Conservation (phyloP, 371 early-diverging fungal genomes). For the Syncephalastrum racemosum region DNA sequence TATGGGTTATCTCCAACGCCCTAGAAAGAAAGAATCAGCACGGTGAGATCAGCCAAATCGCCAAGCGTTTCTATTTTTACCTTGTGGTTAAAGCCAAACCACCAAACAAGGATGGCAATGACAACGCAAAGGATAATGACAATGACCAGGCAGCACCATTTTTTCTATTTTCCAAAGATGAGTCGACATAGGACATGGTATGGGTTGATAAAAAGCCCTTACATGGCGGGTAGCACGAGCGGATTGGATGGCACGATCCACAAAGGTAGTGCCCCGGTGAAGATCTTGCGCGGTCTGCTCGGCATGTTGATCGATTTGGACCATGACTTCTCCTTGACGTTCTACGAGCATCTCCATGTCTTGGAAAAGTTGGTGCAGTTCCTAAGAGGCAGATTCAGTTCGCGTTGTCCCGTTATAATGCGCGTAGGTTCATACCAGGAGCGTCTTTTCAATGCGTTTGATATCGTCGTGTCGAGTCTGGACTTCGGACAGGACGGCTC, state of each 20-base stretch:
- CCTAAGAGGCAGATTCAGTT: slow-evolving; percentile 6
- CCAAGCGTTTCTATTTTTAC: slow-evolving; percentile 8
- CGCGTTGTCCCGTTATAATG: too few relatives aligned
- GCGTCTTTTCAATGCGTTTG: slow-evolving; percentile 74
- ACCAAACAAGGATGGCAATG: slow-evolving; percentile 42
- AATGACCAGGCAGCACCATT: slow-evolving; percentile 53
- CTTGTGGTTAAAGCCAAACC: slow-evolving; percentile 30
- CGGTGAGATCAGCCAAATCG: background rate
- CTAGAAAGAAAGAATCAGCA: slow-evolving; percentile 5
- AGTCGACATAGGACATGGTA: background rate
- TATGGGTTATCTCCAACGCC: slow-evolving; percentile 19
- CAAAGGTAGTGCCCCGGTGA: slow-evolving; percentile 61
- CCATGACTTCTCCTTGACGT: slow-evolving; percentile 70
- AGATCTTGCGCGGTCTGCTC: slow-evolving; percentile 60
- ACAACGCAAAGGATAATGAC: slow-evolving; percentile 43
- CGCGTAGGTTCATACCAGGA: slow-evolving; percentile 65
- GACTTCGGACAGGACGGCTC: slow-evolving; percentile 72
- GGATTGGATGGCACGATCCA: slow-evolving; percentile 59
- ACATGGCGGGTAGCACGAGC: slow-evolving; percentile 70
- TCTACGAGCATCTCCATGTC: slow-evolving; percentile 81
- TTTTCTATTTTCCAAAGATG: slow-evolving; percentile 33
- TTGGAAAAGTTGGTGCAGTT: slow-evolving; percentile 25
- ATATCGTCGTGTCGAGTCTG: slow-evolving; percentile 81
- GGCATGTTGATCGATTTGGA: slow-evolving; percentile 66
- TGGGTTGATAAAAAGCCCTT: slow-evolving; percentile 8